Evolutionary conservation across 169 alveolate genomes (phyloP).

Genomic region (Theileria annulata): DNA sequence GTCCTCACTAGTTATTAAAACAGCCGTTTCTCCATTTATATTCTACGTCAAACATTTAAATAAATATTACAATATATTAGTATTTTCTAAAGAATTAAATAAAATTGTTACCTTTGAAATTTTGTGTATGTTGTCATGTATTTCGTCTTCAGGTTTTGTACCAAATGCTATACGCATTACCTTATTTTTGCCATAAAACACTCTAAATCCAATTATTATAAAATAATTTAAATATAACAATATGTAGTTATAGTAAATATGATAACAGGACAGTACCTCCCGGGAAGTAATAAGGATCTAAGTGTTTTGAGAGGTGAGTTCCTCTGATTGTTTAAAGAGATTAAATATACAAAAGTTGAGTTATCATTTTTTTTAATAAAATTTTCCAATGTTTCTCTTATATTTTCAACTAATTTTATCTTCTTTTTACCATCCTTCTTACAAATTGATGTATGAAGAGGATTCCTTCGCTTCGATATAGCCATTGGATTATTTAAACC

Average conservation of each 20-base stretch:
- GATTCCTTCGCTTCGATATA: constrained; percentile 39
- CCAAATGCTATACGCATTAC: constrained; percentile 77
- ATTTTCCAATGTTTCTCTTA: constrained; percentile 31
- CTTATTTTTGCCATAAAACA: constrained; percentile 74
- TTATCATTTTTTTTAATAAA: constrained; percentile 8
- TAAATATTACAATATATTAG: neutral
- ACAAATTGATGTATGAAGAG: constrained; percentile 20
- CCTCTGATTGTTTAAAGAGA: constrained; percentile 69
- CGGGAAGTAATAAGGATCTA: constrained; percentile 64
- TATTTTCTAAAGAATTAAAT: neutral
- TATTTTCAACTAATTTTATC: constrained; percentile 34
- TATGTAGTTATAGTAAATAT: neutral
- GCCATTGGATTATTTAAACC: constrained; percentile 27
- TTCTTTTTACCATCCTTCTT: constrained; percentile 60
- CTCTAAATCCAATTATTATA: constrained; percentile 15
- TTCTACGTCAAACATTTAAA: constrained; percentile 3
- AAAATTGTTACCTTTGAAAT: constrained; percentile 60
- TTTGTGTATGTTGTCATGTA: constrained; percentile 56
- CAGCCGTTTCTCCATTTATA: constrained; percentile 54
- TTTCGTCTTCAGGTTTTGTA: constrained; percentile 65
- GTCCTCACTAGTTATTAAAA: constrained; percentile 40
- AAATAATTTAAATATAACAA: neutral
- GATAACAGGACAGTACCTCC: constrained; percentile 27
- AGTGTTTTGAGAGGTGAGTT: constrained; percentile 70
- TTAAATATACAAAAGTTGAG: constrained; percentile 58